These are phyloP conservation scores for Malus sylvestris DNA, from an alignment of 306 rosid genomes.

Conservation along the genomic window DNA sequence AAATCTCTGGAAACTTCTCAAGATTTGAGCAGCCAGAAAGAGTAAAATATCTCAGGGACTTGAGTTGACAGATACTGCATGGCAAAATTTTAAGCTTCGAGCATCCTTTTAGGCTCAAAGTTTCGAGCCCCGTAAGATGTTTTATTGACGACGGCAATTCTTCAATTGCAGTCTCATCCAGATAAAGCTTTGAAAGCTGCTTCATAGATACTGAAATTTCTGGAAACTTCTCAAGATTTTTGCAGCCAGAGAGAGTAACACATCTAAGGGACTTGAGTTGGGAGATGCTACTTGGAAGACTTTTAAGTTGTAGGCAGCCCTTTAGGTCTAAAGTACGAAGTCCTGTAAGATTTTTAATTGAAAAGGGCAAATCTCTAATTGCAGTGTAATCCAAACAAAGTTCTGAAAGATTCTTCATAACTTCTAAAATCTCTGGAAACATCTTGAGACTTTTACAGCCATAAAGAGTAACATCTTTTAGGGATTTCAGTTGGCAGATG, in stretches of 20 bases:
- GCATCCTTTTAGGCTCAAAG: background rate
- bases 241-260: too few species aligned
- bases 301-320: too few species aligned
- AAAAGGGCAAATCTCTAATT: background rate
- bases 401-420: background rate
- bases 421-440: background rate
- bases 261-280: too few species aligned
- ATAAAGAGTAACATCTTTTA: background rate
- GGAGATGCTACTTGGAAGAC: too few species aligned
- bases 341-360: background rate
- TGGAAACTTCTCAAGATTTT: too few species aligned
- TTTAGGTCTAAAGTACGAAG: background rate
- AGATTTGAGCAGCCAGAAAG: background rate
- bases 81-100: background rate
- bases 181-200: fast-evolving
- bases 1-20: background rate
- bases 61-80: background rate
- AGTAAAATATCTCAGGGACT: background rate
- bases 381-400: background rate
- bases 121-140: background rate
- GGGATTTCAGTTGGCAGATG: background rate
- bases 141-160: background rate
- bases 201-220: too few species aligned
- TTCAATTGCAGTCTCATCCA: background rate
- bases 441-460: background rate